Base-by-base conservation (phyloP, 2,329 filamentous ascomycete genomes). In the Rhexocercosporidium sp. region DNA sequence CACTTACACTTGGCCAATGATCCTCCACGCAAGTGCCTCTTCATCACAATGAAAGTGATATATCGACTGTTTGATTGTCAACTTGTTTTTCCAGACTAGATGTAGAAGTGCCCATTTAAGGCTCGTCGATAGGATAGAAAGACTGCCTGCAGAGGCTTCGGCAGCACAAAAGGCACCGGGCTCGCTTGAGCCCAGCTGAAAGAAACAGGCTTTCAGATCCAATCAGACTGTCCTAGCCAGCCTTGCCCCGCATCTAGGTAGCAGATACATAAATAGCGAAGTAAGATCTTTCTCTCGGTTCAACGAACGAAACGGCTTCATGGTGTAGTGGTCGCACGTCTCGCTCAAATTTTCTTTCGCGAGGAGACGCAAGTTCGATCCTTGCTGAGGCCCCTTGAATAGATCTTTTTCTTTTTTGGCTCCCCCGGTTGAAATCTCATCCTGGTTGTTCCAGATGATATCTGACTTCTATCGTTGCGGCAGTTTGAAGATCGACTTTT, bases 21-120 rank as follows among this genome's bases (percentile, higher is more conserved):
- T 85, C 14, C 94, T 88, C 90, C 95, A 97, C 0, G 93, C 92
- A 62, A 96, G 85, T 3, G 91, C 85, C 78, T 97, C 94, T 70
- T 97, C 92, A 73, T 95, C 94, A 46, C 88, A 89, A 60, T 97
- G 88, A 75, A 96, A 97, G 71, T 95, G 87, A 78, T 94, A 97
- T 69, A 88, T 90, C 60, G 86, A 86, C 88, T 90, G 34, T 41
- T 14, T 14, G 9, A 59, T n/a, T 56, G 54, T 74, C 60, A 73
- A 71, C 72, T 63, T 83, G 83, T 46, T 1, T 47, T 7, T 22
- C 4, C 16, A 20, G 4, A 60, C n/a, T n/a, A n/a, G n/a, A n/a
- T 39, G 34, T n/a, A n/a, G n/a, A n/a, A n/a, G n/a, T n/a, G 34
- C 8, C 34, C 34, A 39, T 44, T n/a, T 44, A 14, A 44, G 4